Evolutionary conservation across 768 basidiomycete species (phyloP), one percentile per base, ranked within the genome.

Genomic region (Calocybe gangraenosa): DNA sequence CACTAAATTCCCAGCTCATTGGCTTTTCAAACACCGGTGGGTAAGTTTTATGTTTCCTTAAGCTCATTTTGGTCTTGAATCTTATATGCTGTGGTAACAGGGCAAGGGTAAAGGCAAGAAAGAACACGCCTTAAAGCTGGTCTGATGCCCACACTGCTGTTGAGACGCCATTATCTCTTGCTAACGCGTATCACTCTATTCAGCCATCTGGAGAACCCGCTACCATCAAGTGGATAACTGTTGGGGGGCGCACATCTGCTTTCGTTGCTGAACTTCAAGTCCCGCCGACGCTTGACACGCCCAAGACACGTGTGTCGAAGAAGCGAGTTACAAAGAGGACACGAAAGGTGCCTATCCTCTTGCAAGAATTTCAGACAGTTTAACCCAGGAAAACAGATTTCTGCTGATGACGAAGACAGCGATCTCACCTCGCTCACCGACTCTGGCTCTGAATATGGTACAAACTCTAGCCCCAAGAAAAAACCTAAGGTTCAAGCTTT

Each of bases 191-290:
- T 28, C 13, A 45, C 47, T 31, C 54, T 50, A 7, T 14, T n/a
- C 44, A 89, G 87, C 80, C 83, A 0, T 76, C 78, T 43, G 88
- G 87, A 4, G 65, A 71, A 45, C 74, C 72, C n/a, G 88, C 84
- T 0, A 86, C 82, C 7, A 78, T 90, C 45, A 78, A 76, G 54
- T 90, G 82, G 76, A 60, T 84, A 43, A 86, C 80, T 3, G 82
- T 91, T 7, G 85, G 84, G 14, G 86, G 87, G 2, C 72, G 87
- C 13, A 89, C 87, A 7, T 86, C 86, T 2, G 87, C 87, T 11
- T 83, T 74, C 53, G 80, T 89, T 7, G 57, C 59, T 10, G 78
- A 88, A 61, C 64, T 34, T 15, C 41, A 14, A 59, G 55, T 59
- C 21, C 57, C 67, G 13, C 47, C 64, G 13, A 9, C 20, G 11